These are phyloP conservation scores for Neurospora sp. DNA, from an alignment of 495 filamentous ascomycete species.

Conservation along the genomic window DNA sequence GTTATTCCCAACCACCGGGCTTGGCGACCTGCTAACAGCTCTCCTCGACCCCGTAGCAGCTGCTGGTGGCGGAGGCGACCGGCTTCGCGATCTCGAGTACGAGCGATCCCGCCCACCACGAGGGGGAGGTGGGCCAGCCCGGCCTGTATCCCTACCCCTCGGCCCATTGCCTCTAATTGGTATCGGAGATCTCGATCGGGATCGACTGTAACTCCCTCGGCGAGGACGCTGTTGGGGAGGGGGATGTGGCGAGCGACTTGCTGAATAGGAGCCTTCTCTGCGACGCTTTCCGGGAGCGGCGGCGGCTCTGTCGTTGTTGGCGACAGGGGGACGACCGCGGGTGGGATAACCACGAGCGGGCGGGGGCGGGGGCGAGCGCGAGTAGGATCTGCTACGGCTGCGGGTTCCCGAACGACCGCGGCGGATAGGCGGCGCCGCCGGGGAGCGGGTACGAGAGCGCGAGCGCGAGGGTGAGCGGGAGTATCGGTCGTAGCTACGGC, in stretches of 20 bases:
- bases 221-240: constrained; percentile 5
- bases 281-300: constrained; percentile 6
- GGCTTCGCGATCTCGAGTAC: constrained; percentile 5
- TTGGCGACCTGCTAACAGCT: constrained; percentile 12
- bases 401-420: constrained; percentile 4
- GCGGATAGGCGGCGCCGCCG: background rate
- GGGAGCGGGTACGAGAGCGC: constrained; percentile 3
- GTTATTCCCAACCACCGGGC: constrained; percentile 3
- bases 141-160: background rate
- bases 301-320: background rate
- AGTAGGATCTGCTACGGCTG: constrained; percentile 9
- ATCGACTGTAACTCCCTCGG: constrained; percentile 6
- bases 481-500: constrained; percentile 11
- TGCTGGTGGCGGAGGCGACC: constrained; percentile 7
- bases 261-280: constrained; percentile 11
- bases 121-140: background rate
- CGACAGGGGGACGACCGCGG: background rate
- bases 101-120: background rate
- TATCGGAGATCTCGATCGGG: constrained; percentile 2
- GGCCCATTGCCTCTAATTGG: background rate
- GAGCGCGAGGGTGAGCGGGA: constrained; percentile 14
- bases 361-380: constrained; percentile 7
- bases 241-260: constrained; percentile 4
- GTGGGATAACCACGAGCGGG: background rate
- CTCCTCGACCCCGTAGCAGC: constrained; percentile 1